These are phyloP conservation scores for Diaporthe vaccinii DNA, from an alignment of 2,329 filamentous ascomycete genomes.

Conservation along the genomic window DNA sequence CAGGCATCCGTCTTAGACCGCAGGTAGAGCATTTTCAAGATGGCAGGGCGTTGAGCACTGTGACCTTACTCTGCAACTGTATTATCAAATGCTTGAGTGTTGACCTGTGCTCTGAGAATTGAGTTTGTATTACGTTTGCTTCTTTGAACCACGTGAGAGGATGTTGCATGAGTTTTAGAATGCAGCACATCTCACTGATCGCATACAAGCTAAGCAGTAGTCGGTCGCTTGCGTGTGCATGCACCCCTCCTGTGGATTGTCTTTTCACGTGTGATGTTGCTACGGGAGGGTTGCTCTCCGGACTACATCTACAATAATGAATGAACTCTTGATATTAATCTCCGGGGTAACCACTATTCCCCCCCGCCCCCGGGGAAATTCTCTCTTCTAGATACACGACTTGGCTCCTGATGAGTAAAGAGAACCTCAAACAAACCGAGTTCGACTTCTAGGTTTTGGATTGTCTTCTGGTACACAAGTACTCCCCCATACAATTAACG, in stretches of 20 bases:
- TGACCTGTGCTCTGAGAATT: neutral
- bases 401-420: neutral
- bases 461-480: neutral
- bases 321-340: neutral
- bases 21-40: too few relatives aligned
- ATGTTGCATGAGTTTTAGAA: too few relatives aligned
- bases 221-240: neutral
- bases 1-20: neutral
- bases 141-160: too few relatives aligned
- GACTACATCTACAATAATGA: neutral
- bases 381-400: neutral
- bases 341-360: too few relatives aligned
- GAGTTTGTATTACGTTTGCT: neutral
- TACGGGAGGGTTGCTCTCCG: neutral
- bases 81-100: too few relatives aligned
- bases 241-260: neutral
- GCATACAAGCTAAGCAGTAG: neutral
- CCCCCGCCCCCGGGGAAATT: too few relatives aligned
- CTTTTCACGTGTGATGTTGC: neutral
- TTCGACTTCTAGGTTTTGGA: neutral
- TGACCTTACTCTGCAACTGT: too few relatives aligned
- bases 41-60: neutral
- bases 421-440: neutral
- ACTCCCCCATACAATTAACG: neutral
- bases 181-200: too few relatives aligned